phyloP scores from a whole-genome alignment of 306 rosid species.

The Morella rubra region DNA sequence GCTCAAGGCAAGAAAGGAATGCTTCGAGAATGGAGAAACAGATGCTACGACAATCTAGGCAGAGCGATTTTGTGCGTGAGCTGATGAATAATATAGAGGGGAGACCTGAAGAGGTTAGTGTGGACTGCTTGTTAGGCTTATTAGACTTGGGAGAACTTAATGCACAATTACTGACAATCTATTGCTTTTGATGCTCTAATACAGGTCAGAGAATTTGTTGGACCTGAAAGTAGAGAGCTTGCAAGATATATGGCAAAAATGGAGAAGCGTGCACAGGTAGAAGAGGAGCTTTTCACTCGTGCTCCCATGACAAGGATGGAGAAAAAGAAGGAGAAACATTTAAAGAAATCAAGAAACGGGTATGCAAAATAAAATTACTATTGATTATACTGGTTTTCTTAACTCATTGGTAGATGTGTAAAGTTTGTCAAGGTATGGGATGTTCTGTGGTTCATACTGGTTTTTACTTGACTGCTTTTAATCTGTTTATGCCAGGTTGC shows the following conservation, averaged over 20 bases:
- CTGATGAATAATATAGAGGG: constrained; percentile 69
- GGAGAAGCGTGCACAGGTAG: constrained; percentile 70
- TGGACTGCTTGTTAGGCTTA: constrained; percentile 16
- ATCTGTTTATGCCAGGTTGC: constrained; percentile 54
- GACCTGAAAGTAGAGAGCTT: constrained; percentile 64
- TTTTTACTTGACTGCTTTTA: constrained; percentile 9
- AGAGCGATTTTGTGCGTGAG: constrained; percentile 57
- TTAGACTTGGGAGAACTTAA: constrained; percentile 9
- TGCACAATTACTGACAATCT: constrained; percentile 17
- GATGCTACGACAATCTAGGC: constrained; percentile 52
- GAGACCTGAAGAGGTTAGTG: constrained; percentile 83
- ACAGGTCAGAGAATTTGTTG: constrained; percentile 65
- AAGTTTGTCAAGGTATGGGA: neutral
- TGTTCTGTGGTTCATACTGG: neutral
- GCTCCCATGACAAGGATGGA: constrained; percentile 73
- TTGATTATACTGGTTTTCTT: constrained; percentile 6
- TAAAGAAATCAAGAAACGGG: constrained; percentile 84
- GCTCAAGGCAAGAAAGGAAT: constrained; percentile 64
- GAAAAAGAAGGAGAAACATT: constrained; percentile 65
- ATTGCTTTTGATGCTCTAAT: constrained; percentile 27
- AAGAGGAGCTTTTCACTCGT: constrained; percentile 80
- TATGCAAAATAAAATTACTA: constrained; percentile 24
- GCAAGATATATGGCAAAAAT: constrained; percentile 50
- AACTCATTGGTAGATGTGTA: constrained; percentile 6
- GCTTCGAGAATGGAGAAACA: constrained; percentile 69